Base-by-base conservation (phyloP, 352 stramenopile genomes). In the Globisporangium echinulatum region DNA sequence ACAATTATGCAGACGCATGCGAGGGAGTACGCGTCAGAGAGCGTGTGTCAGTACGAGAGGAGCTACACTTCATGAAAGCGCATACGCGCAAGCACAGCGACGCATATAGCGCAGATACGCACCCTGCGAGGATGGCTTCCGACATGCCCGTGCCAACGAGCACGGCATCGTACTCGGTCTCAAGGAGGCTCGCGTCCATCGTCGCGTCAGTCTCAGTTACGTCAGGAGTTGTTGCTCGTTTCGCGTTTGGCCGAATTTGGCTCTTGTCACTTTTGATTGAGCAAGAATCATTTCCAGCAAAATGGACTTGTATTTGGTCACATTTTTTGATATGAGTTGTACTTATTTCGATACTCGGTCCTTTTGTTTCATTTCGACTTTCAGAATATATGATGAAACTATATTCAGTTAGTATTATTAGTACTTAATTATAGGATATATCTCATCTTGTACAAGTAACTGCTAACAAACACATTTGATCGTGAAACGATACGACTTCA, bases 91-190 rank as follows among this genome's bases (percentile, higher is more conserved):
- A n/a, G 7, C 33, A 40, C 40, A 58, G 11, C 42, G 33, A 7
- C 2, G 49, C 15, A 13, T 4, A 1, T 25, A 8, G 49, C 17
- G 11, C 43, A 19, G 11, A 11, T 4, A 59, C 70, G 13, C 78
- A 90, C 79, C 76, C 81, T 25, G 82, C 81, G 38, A 91, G 67
- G 50, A 93, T 90, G 49, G 77, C 80, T 56, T 95, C 83, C 33
- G 80, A 73, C 64, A 95, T 88, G 40, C 85, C 85, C 10, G 85
- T 95, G 56, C 85, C 85, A 14, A 95, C 68, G 46, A 95, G 66
- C 37, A 94, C 63, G 33, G 77, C 74, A 49, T 94, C 85, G 58
- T 87, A 94, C 60, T 87, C 71, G 47, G 65, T 78, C 51, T 78
- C 77, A 49, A 84, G 73, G 11, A 90, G 62, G 54, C 54, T 78